These are phyloP conservation scores for Aspergillus wentii DNA, from an alignment of 495 filamentous ascomycete species.

Conservation along the genomic window DNA sequence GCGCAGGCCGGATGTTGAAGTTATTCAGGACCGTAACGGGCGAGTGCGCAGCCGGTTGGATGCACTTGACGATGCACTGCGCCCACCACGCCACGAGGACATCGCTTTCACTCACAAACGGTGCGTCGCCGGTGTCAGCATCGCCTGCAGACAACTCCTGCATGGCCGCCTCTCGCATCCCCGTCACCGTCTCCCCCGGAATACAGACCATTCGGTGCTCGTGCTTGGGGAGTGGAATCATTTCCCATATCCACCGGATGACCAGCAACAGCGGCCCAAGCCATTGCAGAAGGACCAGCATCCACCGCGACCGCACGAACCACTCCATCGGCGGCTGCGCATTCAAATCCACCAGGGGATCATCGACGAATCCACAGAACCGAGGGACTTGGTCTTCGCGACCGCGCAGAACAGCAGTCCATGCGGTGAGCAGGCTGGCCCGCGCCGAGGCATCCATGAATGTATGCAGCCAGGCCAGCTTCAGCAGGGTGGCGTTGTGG, in stretches of 20 bases:
- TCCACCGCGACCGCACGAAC: conserved; percentile 12
- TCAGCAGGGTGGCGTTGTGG: background rate
- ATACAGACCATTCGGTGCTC: background rate
- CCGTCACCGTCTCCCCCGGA: background rate
- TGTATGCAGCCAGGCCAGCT: background rate
- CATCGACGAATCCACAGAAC: conserved; percentile 1
- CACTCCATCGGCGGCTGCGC: conserved; percentile 1
- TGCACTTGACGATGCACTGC: conserved; percentile 9
- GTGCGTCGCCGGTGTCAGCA: background rate
- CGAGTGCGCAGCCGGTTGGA: conserved; percentile 6
- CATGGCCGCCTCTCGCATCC: background rate
- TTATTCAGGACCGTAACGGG: conserved; percentile 9
- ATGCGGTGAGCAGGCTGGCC: background rate
- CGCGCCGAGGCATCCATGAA: background rate
- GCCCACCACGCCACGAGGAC: conserved; percentile 13
- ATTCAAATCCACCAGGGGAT: conserved; percentile 1
- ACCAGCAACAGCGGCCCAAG: background rate
- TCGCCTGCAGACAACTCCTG: background rate
- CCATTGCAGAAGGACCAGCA: background rate
- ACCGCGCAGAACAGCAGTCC: conserved; percentile 6
- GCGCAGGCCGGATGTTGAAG: background rate
- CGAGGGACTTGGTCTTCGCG: conserved; percentile 5
- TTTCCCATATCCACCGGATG: background rate
- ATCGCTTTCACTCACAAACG: conserved; percentile 20
- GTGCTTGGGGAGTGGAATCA: background rate